Conservation (phyloP, 306 rosid species). For the Abrus precatorius region DNA sequence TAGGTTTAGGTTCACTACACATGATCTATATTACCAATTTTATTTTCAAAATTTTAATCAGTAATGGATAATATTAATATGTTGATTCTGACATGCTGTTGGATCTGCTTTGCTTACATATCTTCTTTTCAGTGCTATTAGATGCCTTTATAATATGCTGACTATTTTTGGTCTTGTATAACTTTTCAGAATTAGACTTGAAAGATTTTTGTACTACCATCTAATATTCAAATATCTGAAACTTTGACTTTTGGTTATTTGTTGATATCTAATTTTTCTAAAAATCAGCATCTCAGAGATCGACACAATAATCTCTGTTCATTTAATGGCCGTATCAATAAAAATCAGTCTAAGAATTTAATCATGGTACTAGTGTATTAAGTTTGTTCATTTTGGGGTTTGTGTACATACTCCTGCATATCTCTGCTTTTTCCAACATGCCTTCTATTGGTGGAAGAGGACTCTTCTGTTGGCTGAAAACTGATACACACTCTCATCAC, state of each 20-base stretch:
- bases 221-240: conserved; percentile 7
- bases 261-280: not conserved
- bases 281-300: not conserved
- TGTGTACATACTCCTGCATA: not conserved
- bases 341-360: conserved; percentile 9
- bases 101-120: conserved; percentile 9
- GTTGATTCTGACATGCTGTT: not conserved
- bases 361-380: conserved; percentile 16
- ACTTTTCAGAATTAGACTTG: conserved; percentile 4
- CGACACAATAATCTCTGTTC: not conserved
- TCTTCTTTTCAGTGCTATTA: not conserved
- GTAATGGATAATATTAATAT: not conserved
- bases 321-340: conserved; percentile 8
- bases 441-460: not conserved
- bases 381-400: not conserved
- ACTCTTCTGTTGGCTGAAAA: conserved; percentile 6
- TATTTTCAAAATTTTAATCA: not conserved
- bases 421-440: not conserved
- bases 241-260: not conserved
- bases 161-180: conserved; percentile 2
- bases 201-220: not conserved
- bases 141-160: not conserved
- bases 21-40: conserved; percentile 17
- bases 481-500: not conserved
- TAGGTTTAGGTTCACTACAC: conserved; percentile 37